Evolutionary conservation across 148 eudicot species (phyloP).

Genomic region (Rhododendron vialii): DNA sequence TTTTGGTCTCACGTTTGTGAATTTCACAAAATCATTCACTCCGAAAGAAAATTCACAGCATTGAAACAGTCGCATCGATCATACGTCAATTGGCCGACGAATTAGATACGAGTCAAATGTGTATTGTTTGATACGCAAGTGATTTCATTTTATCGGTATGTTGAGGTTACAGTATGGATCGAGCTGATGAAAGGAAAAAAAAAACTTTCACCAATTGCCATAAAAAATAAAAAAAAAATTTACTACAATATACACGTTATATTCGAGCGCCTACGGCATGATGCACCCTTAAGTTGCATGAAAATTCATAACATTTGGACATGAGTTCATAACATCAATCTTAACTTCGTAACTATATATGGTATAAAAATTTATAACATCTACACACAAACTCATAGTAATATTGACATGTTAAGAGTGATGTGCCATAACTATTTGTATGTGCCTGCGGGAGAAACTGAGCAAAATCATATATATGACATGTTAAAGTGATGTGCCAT

Average conservation of each 20-base stretch:
- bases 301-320: background rate
- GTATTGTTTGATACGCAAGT: background rate
- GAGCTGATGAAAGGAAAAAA: background rate
- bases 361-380: background rate
- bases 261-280: background rate
- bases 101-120: too few species aligned
- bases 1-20: background rate
- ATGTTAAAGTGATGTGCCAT: conserved; percentile 9
- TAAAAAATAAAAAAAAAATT: background rate
- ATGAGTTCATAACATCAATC: background rate
- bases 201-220: background rate
- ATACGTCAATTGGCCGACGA: background rate
- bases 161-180: background rate
- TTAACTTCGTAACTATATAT: background rate
- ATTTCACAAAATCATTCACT: background rate
- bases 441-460: conserved; percentile 12
- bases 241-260: background rate
- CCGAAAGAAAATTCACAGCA: background rate
- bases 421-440: background rate
- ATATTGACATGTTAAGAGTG: too few species aligned
- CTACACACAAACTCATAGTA: background rate
- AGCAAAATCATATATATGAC: background rate
- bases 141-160: background rate
- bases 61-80: background rate
- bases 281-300: background rate